These are phyloP conservation scores for Pseudopyrenochaeta lycopersici DNA, from an alignment of 2,329 filamentous ascomycete species.

Conservation along the genomic window DNA sequence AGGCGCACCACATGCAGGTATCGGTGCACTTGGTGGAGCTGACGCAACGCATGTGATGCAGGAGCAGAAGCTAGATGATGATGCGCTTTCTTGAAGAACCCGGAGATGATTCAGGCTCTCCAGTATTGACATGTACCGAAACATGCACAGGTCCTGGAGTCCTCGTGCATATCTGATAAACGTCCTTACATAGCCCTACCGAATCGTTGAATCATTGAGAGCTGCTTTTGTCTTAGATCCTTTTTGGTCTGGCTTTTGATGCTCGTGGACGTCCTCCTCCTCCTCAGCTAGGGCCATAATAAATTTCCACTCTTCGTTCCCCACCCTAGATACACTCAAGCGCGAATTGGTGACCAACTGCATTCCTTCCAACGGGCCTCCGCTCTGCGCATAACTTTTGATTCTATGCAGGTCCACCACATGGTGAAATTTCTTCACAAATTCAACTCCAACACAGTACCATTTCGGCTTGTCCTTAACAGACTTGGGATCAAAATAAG, in stretches of 20 bases:
- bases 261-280: slow-evolving; percentile 3
- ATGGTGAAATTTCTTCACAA: slow-evolving; percentile 80
- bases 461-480: slow-evolving; percentile 76
- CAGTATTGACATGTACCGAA: slow-evolving; percentile 30
- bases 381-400: slow-evolving; percentile 65
- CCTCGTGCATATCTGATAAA: no score
- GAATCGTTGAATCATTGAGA: background rate
- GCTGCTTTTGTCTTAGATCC: background rate
- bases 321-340: slow-evolving; percentile 80
- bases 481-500: slow-evolving; percentile 86
- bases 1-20: slow-evolving; percentile 56
- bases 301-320: slow-evolving; percentile 70
- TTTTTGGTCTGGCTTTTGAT: background rate
- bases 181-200: no score
- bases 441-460: slow-evolving; percentile 89
- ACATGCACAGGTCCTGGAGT: no score
- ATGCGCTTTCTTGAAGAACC: slow-evolving; percentile 58
- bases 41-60: slow-evolving; percentile 36
- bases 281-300: slow-evolving; percentile 62
- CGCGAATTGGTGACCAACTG: slow-evolving; percentile 84
- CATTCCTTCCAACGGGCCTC: slow-evolving; percentile 74
- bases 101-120: slow-evolving; percentile 54
- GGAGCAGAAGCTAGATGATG: slow-evolving; percentile 56
- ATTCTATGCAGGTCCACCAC: slow-evolving; percentile 77
- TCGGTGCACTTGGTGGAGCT: slow-evolving; percentile 52